phyloP scores from a whole-genome alignment of 2,329 filamentous ascomycete species.

The Aspergillus ruber region DNA sequence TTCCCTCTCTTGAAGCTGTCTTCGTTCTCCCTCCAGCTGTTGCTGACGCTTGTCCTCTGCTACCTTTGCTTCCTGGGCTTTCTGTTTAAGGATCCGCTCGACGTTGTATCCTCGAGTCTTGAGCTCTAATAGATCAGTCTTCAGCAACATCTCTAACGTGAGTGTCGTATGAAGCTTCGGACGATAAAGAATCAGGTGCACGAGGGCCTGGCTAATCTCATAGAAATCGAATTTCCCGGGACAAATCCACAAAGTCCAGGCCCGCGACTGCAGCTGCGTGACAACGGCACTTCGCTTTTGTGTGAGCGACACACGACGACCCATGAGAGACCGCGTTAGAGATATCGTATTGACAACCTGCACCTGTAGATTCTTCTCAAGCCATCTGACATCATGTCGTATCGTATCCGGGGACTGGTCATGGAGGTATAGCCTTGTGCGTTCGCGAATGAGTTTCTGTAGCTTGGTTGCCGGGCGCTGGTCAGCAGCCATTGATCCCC shows the following conservation, averaged over 20 bases:
- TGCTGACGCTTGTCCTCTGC: conserved; percentile 75
- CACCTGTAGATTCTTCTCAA: conserved; percentile 77
- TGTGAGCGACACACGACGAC: conserved; percentile 61
- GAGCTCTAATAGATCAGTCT: conserved; percentile 73
- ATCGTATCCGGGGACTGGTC: conserved; percentile 73
- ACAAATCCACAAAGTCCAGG: conserved; percentile 69
- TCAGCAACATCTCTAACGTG: conserved; percentile 85
- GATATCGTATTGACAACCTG: conserved; percentile 71
- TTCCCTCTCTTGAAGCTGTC: conserved; percentile 58
- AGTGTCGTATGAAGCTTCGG: conserved; percentile 85
- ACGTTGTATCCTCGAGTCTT: conserved; percentile 92
- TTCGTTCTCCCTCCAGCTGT: conserved; percentile 64
- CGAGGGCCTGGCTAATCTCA: conserved; percentile 83
- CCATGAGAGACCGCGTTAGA: conserved; percentile 68
- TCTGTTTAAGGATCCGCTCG: conserved; percentile 81
- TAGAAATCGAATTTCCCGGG: conserved; percentile 72
- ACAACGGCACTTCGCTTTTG: conserved; percentile 72
- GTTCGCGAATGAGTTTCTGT: conserved; percentile 76
- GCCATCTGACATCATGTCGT: conserved; percentile 80
- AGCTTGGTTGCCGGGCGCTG: conserved; percentile 64
- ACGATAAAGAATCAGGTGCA: conserved; percentile 69
- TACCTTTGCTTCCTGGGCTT: conserved; percentile 79
- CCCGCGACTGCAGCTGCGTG: conserved; percentile 48
- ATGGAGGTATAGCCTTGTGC: conserved; percentile 83
- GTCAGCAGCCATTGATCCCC: conserved; percentile 61